phyloP scores from a whole-genome alignment of 2,329 filamentous ascomycete species.

The Neofusicoccum parvum region DNA sequence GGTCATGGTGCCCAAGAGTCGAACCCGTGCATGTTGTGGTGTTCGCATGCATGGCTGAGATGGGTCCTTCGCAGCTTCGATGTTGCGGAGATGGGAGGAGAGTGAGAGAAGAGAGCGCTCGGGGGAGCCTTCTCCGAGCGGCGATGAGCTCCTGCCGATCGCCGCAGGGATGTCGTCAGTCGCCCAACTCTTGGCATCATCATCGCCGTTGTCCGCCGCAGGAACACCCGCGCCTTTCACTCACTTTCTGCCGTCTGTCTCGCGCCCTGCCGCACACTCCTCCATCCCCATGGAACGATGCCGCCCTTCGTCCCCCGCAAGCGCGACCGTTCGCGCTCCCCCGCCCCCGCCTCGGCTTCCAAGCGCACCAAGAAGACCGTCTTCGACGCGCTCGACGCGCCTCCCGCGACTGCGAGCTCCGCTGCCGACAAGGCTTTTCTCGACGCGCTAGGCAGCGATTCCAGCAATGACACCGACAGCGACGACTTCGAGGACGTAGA shows the following conservation, averaged over 20 bases:
- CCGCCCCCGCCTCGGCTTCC: not conserved
- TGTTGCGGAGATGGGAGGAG: no score
- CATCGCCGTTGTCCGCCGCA: not conserved
- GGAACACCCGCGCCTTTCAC: not conserved
- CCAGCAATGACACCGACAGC: slow-evolving; percentile 8
- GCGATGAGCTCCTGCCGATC: not conserved
- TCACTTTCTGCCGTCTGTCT: not conserved
- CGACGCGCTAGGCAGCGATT: slow-evolving; percentile 7
- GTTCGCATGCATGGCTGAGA: no score
- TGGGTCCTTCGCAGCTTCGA: no score
- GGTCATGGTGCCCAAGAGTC: no score
- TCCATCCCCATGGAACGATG: slow-evolving; percentile 2
- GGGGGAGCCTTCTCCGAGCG: not conserved
- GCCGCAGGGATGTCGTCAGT: not conserved
- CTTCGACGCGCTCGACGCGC: slow-evolving; percentile 19
- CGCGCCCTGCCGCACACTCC: not conserved
- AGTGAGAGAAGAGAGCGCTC: not conserved
- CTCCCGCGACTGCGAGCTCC: not conserved
- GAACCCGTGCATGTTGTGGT: no score
- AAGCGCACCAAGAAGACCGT: slow-evolving; percentile 16
- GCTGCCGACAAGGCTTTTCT: slow-evolving; percentile 19
- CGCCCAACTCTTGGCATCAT: slow-evolving; percentile 13
- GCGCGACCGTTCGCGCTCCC: slow-evolving; percentile 16
- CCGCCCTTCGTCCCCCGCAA: slow-evolving; percentile 21
- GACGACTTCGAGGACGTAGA: slow-evolving; percentile 15